These are phyloP conservation scores for Pilatotrama ljubarskyi DNA, from an alignment of 768 basidiomycete genomes.

Conservation along the genomic window DNA sequence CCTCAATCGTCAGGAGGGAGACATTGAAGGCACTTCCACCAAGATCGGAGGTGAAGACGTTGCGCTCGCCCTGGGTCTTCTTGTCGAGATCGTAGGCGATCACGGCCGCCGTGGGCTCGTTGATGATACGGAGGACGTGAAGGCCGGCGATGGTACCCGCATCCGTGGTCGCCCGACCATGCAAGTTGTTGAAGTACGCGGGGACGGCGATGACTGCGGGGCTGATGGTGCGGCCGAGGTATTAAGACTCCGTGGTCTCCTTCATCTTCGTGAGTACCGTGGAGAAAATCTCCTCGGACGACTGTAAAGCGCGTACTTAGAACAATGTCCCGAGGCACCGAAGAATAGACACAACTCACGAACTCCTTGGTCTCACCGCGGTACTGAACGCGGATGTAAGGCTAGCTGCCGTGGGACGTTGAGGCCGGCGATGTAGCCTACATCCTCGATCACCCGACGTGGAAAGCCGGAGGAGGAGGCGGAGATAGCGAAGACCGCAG, in stretches of 20 bases:
- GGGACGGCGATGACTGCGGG: conserved; percentile 97
- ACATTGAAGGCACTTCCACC: conserved; percentile 99
- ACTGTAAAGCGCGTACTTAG: conserved; percentile 45
- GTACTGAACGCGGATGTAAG: conserved; percentile 87
- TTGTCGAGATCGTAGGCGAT: conserved; percentile 99
- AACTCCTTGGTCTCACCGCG: conserved; percentile 94
- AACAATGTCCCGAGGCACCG: too few relatives aligned
- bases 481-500: too few relatives aligned
- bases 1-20: conserved; percentile 92
- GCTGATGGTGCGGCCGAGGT: conserved; percentile 75
- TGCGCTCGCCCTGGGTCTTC: conserved; percentile 85
- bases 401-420: conserved; percentile 87
- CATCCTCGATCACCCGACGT: too few relatives aligned
- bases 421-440: too few relatives aligned
- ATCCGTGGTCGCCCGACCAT: conserved; percentile 98
- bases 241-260: too few relatives aligned
- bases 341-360: conserved; percentile 45
- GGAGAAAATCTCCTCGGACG: conserved; percentile 96
- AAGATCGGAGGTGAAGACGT: conserved; percentile 97
- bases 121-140: conserved; percentile 97
- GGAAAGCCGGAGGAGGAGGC: too few relatives aligned
- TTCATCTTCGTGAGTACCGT: conserved; percentile 95
- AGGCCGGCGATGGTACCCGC: conserved; percentile 93
- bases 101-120: conserved; percentile 97
- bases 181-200: conserved; percentile 99